phyloP scores from a whole-genome alignment of 768 basidiomycete species.

The Lactarius hatsudake region DNA sequence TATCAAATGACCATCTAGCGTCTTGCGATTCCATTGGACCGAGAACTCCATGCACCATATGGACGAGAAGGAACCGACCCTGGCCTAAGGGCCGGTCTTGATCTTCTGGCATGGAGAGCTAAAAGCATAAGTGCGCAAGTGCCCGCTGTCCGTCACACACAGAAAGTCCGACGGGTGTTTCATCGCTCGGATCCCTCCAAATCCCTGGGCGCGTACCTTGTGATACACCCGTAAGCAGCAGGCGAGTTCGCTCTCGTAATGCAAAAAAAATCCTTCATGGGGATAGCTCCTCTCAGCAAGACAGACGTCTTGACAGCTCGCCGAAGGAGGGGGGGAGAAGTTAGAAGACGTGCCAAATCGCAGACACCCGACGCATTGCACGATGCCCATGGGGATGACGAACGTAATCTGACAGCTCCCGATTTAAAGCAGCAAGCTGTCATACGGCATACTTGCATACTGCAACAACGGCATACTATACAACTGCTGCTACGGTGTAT shows the following conservation, averaged over 20 bases:
- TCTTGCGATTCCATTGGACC: constrained; percentile 1
- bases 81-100: neutral
- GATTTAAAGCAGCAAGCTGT: constrained; percentile 1
- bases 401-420: constrained; percentile 2
- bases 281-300: neutral
- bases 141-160: neutral
- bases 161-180: neutral
- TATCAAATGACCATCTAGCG: constrained; percentile 26
- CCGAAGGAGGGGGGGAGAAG: neutral
- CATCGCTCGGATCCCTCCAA: neutral
- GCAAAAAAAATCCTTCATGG: neutral
- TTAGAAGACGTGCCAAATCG: neutral
- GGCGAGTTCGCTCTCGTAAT: neutral
- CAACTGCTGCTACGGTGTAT: neutral
- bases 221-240: neutral
- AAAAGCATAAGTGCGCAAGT: neutral
- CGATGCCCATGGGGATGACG: constrained; percentile 1
- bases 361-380: neutral
- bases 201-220: neutral
- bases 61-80: neutral
- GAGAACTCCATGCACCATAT: neutral
- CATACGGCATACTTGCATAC: neutral
- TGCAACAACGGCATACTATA: neutral
- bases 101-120: neutral
- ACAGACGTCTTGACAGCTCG: neutral